Base-by-base conservation (phyloP, 495 filamentous ascomycete genomes). In the Diplogelasinospora grovesii region DNA sequence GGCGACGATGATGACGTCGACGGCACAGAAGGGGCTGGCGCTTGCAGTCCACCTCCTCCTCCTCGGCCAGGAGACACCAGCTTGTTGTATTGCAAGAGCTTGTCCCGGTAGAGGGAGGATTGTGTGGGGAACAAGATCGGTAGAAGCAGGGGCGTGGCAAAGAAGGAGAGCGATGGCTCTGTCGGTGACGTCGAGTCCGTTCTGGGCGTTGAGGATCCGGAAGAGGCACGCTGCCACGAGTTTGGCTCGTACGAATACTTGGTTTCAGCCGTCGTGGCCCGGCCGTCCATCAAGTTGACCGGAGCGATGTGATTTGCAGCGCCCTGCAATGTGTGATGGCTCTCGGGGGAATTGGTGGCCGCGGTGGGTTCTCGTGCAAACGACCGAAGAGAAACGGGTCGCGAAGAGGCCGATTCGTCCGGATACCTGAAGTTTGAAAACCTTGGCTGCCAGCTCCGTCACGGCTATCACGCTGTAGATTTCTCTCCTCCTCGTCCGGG, bases 41-140 rank as follows among this genome's bases (percentile, higher is more conserved):
- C 57, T 41, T 70, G 71, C 22, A 71, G 53, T 39, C 64, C 63
- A 26, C 48, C 50, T 23, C 54, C 59, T 46, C 64, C 67, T 38
- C 69, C 65, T 57, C 71, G 60, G 20, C 69, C 61, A 21, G 68
- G 61, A 13, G 70, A 65, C 27, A 78, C 63, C 25, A 76, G 68
- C 43, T 69, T 66, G 49, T 75, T 75, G 62, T 76, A 75, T 29
- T 71, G 63, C 13, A 67, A 66, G 27, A 78, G 65, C 44, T 73
- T 70, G 39, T 67, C 70, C 37, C 76, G 69, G 46, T 70, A 68
- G 31, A 65, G 53, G 5, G 65, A 71, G 15, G 66, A 48, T 35
- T 75, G 70, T 41, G 73, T 71, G 10, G 69, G 69, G 33, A 72
- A 62, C 23, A 73, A 50, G 48, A 66, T 66, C 15, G 70, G 67